Evolutionary conservation across 257 asterid species (phyloP).

Genomic region (Scutellaria minor): DNA sequence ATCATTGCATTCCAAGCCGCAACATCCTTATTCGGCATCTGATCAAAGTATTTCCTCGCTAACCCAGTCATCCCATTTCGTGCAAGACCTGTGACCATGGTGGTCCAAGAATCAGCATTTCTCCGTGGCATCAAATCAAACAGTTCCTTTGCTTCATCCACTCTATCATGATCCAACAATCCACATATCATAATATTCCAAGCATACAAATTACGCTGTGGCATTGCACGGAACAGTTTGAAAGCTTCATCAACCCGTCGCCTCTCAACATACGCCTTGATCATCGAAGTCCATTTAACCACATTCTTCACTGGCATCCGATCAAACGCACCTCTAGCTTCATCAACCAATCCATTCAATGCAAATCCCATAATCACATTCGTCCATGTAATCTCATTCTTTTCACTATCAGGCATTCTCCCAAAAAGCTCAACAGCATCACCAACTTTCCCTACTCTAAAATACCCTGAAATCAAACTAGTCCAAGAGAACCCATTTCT

Average conservation of each 20-base stretch:
- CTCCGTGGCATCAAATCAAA: conserved; percentile 57
- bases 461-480: conserved; percentile 66
- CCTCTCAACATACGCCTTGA: conserved; percentile 51
- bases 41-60: conserved; percentile 60
- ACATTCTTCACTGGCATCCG: conserved; percentile 52
- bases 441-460: conserved; percentile 48
- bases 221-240: conserved; percentile 53
- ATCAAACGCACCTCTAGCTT: conserved; percentile 58
- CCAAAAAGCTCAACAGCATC: conserved; percentile 49
- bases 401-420: conserved; percentile 56
- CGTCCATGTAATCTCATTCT: conserved; percentile 62
- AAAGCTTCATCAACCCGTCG: conserved; percentile 52
- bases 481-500: conserved; percentile 67
- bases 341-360: conserved; percentile 51
- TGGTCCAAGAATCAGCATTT: conserved; percentile 63
- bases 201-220: conserved; percentile 51
- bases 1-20: conserved; percentile 78
- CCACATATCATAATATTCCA: conserved; percentile 61
- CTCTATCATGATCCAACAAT: conserved; percentile 48
- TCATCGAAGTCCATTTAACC: conserved; percentile 65
- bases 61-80: conserved; percentile 54
- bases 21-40: conserved; percentile 61
- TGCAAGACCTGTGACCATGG: conserved; percentile 64
- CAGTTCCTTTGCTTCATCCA: conserved; percentile 51
- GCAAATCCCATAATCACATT: conserved; percentile 54